Evolutionary conservation across 768 basidiomycete genomes (phyloP).

Genomic region (Chiua virens): DNA sequence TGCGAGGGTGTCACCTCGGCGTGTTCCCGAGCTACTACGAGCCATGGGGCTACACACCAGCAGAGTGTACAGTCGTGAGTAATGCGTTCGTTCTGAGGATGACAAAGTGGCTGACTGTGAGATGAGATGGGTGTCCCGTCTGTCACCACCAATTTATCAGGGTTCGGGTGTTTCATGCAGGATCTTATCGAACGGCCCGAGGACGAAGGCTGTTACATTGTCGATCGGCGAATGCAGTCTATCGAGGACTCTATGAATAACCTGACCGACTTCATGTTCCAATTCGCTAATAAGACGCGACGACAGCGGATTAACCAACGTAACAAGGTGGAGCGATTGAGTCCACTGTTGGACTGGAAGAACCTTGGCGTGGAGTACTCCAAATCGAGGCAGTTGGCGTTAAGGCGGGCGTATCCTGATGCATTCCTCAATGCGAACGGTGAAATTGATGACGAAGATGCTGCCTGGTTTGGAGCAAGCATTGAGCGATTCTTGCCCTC

Average conservation of each 20-base stretch:
- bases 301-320: slow-evolving; percentile 98
- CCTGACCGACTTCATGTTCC: slow-evolving; percentile 73
- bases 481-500: slow-evolving; percentile 72
- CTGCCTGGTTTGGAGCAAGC: slow-evolving; percentile 43
- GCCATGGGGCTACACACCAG: slow-evolving; percentile 96
- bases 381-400: slow-evolving; percentile 89
- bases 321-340: slow-evolving; percentile 93
- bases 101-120: slow-evolving; percentile 9
- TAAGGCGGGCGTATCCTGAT: slow-evolving; percentile 94
- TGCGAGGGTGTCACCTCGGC: slow-evolving; percentile 95
- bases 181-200: slow-evolving; percentile 93
- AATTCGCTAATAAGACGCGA: slow-evolving; percentile 80
- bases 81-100: not conserved
- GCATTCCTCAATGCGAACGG: slow-evolving; percentile 70
- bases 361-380: slow-evolving; percentile 95
- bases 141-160: slow-evolving; percentile 96
- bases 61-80: slow-evolving; percentile 96
- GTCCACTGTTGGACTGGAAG: slow-evolving; percentile 97
- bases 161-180: slow-evolving; percentile 98
- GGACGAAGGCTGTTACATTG: slow-evolving; percentile 96
- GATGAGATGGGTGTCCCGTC: slow-evolving; percentile 94
- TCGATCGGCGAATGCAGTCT: slow-evolving; percentile 86
- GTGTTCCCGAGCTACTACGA: slow-evolving; percentile 99
- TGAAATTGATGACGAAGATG: slow-evolving; percentile 48
- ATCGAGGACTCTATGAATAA: slow-evolving; percentile 90